phyloP scores from a whole-genome alignment of 2,329 filamentous ascomycete species.

The Zymoseptoria ardabiliae region DNA sequence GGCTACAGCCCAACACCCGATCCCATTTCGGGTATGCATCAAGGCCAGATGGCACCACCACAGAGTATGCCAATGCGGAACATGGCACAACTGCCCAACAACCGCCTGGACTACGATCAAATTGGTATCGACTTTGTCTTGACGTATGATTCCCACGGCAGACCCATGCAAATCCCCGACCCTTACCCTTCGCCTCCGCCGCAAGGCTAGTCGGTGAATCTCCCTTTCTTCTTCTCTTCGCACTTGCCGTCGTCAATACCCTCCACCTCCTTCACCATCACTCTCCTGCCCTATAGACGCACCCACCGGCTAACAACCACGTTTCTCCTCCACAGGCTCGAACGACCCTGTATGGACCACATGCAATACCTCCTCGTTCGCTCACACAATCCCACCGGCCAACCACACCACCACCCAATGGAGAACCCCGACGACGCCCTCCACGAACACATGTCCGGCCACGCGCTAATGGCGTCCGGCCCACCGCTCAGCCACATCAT shows the following conservation, averaged over 20 bases:
- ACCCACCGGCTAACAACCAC: constrained; percentile 20
- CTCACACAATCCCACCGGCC: constrained; percentile 39
- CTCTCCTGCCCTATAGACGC: neutral
- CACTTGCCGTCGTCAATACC: neutral
- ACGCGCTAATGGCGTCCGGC: constrained; percentile 88
- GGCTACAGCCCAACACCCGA: constrained; percentile 40
- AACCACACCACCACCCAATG: constrained; percentile 30
- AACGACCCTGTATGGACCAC: constrained; percentile 89
- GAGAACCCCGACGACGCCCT: constrained; percentile 45
- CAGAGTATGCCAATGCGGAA: constrained; percentile 13
- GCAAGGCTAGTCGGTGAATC: constrained; percentile 18
- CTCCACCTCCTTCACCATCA: neutral
- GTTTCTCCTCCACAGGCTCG: constrained; percentile 51
- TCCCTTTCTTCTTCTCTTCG: neutral
- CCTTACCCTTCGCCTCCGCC: constrained; percentile 60
- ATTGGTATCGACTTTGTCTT: constrained; percentile 84
- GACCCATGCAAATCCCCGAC: constrained; percentile 22
- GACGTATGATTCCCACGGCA: constrained; percentile 58
- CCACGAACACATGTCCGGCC: constrained; percentile 61
- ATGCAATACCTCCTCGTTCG: constrained; percentile 67
- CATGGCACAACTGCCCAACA: constrained; percentile 25
- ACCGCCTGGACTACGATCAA: constrained; percentile 64
- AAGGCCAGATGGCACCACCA: constrained; percentile 6
- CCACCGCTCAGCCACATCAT: constrained; percentile 62
- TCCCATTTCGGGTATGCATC: constrained; percentile 10